Evolutionary conservation across 2,329 filamentous ascomycete genomes (phyloP).

Genomic region (Alternaria alternata): DNA sequence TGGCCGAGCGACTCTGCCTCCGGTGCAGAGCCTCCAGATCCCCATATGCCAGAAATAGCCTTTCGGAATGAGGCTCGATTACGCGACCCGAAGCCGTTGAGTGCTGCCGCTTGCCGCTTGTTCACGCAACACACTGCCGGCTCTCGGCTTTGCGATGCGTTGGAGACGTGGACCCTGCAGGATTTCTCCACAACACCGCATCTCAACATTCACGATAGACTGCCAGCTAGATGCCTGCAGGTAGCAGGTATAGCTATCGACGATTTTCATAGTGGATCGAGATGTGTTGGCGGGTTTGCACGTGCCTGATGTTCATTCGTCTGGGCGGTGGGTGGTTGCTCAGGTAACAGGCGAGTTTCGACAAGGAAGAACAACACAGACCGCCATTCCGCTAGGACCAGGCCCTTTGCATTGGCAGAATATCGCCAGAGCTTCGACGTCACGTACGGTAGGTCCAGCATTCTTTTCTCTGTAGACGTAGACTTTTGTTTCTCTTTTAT

Average conservation of each 20-base stretch:
- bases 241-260: neutral
- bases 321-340: conserved; percentile 27
- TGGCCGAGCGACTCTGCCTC: conserved; percentile 24
- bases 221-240: neutral
- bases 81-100: conserved; percentile 4
- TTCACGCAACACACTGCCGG: neutral
- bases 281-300: conserved; percentile 18
- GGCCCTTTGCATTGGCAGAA: conserved; percentile 18
- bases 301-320: conserved; percentile 23
- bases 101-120: conserved; percentile 6
- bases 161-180: neutral
- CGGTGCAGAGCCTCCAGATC: conserved; percentile 16
- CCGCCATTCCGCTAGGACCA: conserved; percentile 26
- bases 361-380: conserved; percentile 36
- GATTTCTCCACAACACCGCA: neutral
- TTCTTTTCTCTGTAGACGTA: conserved; percentile 44
- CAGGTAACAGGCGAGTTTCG: conserved; percentile 28
- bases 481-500: conserved; percentile 29
- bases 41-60: conserved; percentile 17
- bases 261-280: conserved; percentile 6
- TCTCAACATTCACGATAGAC: neutral
- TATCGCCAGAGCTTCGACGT: conserved; percentile 39
- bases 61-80: neutral
- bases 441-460: conserved; percentile 36
- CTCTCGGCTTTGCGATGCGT: neutral